A percentile compares a stretch with the other conserved stretches of the same genome.
phyloP scores from a whole-genome alignment of 176 grass and related monocot species.

The Saccharum officinarum region DNA sequence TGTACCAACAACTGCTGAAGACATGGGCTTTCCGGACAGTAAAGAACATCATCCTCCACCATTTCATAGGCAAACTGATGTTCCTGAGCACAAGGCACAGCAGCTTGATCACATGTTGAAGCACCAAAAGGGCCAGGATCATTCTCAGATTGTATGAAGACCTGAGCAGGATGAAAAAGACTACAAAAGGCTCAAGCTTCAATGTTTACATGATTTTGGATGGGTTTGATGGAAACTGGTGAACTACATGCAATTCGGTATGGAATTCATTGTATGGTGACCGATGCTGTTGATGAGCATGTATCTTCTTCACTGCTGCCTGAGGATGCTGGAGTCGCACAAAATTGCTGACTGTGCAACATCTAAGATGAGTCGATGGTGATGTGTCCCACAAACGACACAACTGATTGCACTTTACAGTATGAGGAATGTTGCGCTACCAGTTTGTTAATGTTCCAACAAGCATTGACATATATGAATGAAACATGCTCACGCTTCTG shows the following conservation, averaged over 20 bases:
- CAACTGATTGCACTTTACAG: not conserved
- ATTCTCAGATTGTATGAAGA: slow-evolving; percentile 1
- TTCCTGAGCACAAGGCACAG: not conserved
- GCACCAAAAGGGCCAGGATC: slow-evolving; percentile 8
- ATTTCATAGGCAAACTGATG: slow-evolving; percentile 36
- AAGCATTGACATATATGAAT: not conserved
- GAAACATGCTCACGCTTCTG: not conserved
- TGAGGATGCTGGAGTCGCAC: not conserved
- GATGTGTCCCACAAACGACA: not conserved
- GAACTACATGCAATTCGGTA: not conserved
- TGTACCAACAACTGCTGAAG: slow-evolving; percentile 34
- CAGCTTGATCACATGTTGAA: slow-evolving; percentile 18
- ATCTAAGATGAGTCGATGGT: not conserved
- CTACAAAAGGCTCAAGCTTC: slow-evolving; percentile 1
- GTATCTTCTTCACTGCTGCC: not conserved
- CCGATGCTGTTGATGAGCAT: not conserved
- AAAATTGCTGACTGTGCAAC: not conserved
- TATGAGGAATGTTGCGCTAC: too few species aligned
- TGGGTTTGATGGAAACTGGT: not conserved
- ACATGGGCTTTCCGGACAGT: slow-evolving; percentile 39
- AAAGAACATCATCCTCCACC: slow-evolving; percentile 27
- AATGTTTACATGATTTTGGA: slow-evolving; percentile 16
- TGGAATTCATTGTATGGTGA: not conserved
- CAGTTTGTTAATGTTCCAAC: not conserved
- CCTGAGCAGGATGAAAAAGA: slow-evolving; percentile 34